phyloP scores from a whole-genome alignment of 1,284 basidiomycete genomes.

The Butyriboletus appendiculatus region DNA sequence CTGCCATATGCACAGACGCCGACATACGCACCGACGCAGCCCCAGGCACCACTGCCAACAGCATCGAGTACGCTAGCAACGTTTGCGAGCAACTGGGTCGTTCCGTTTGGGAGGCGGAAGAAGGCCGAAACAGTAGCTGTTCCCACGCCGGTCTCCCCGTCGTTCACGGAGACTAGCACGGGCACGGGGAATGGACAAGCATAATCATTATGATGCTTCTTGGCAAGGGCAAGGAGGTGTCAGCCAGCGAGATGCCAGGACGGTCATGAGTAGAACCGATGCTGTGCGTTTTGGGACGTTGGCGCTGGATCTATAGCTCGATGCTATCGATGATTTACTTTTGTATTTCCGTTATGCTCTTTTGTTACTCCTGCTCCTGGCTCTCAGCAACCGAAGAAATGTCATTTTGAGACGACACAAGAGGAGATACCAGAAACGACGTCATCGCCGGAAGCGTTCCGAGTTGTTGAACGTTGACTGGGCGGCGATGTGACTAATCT shows the following conservation, averaged over 20 bases:
- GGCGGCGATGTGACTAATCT: no score
- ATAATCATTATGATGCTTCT: constrained; percentile 9
- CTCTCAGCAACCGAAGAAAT: not conserved
- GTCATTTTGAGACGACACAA: not conserved
- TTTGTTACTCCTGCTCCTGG: not conserved
- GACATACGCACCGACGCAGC: not conserved
- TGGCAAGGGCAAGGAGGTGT: constrained; percentile 21
- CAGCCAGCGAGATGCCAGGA: constrained; percentile 47
- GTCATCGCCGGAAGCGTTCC: not conserved
- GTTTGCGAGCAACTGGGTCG: constrained; percentile 67
- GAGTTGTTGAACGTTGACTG: no score
- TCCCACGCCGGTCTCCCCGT: not conserved
- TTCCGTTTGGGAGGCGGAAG: constrained; percentile 59
- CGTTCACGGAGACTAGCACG: constrained; percentile 8
- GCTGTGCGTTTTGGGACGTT: not conserved
- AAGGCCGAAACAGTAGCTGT: constrained; percentile 29
- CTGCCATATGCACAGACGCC: constrained; percentile 7
- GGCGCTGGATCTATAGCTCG: not conserved
- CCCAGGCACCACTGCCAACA: constrained; percentile 17
- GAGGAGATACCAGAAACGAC: not conserved
- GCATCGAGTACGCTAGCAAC: constrained; percentile 54
- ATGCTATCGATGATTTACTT: not conserved
- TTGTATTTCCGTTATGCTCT: not conserved
- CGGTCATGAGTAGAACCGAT: constrained; percentile 29
- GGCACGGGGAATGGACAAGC: constrained; percentile 16